These are phyloP conservation scores for Tetrapisispora fleetii DNA, from an alignment of 805 yeast species.

Conservation along the genomic window DNA sequence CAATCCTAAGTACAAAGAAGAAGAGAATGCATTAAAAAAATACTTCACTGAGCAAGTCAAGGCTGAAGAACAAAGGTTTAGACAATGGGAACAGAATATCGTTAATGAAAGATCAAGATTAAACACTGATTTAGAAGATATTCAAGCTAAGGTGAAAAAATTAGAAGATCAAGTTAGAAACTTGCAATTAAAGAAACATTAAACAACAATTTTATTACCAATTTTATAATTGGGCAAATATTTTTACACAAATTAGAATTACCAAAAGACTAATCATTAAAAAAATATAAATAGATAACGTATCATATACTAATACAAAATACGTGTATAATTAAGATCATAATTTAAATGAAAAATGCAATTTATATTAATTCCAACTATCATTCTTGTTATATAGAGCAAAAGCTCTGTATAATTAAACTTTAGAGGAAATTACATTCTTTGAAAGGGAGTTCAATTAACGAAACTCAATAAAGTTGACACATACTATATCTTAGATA, in stretches of 20 bases:
- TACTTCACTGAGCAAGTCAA: conserved; percentile 95
- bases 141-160: conserved; percentile 65
- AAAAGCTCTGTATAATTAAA: not conserved
- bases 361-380: not conserved
- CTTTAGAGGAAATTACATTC: not conserved
- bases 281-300: not conserved
- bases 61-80: conserved; percentile 92
- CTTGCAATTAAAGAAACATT: conserved; percentile 46
- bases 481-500: too few species aligned
- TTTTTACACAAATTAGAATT: not conserved
- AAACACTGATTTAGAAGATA: conserved; percentile 85
- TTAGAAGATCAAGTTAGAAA: conserved; percentile 68
- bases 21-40: conserved; percentile 87
- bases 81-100: conserved; percentile 97
- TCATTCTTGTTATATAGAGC: not conserved
- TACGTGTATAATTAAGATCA: not conserved
- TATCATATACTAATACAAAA: not conserved
- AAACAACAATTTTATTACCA: not conserved
- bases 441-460: too few species aligned
- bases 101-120: conserved; percentile 90
- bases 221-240: not conserved
- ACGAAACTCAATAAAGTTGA: too few species aligned
- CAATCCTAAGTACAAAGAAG: conserved; percentile 93
- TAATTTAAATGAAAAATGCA: not conserved
- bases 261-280: not conserved